Conservation (phyloP, 1,139 yeast species). For the Schwanniomyces etchellsii region DNA sequence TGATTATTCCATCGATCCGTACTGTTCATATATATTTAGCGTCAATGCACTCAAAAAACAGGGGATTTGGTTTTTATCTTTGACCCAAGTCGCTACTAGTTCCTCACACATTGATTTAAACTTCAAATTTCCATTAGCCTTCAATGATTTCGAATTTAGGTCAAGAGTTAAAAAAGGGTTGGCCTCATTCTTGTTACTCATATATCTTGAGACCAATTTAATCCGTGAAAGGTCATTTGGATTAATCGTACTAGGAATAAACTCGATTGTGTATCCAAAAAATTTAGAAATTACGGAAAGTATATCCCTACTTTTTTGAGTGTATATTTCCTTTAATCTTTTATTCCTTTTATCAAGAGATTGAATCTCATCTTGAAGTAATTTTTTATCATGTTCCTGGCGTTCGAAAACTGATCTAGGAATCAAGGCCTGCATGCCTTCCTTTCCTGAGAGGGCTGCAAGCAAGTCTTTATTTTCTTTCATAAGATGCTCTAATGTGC, state of each 20-base stretch:
- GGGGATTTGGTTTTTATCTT: slow-evolving; percentile 66
- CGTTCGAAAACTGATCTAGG: slow-evolving; percentile 67
- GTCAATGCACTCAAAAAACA: slow-evolving; percentile 77
- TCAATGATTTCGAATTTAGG: slow-evolving; percentile 28
- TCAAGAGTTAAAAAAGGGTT: slow-evolving; percentile 35
- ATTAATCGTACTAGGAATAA: slow-evolving; percentile 56
- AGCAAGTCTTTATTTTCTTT: slow-evolving; percentile 59
- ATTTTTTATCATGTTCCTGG: slow-evolving; percentile 48
- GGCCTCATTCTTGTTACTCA: slow-evolving; percentile 12
- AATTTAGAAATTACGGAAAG: slow-evolving; percentile 63
- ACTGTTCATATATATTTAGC: slow-evolving; percentile 51
- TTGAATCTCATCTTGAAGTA: slow-evolving; percentile 44
- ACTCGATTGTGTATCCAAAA: slow-evolving; percentile 72
- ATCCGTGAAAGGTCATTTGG: slow-evolving; percentile 45
- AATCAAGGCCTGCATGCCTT: slow-evolving; percentile 18
- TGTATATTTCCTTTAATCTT: slow-evolving; percentile 59
- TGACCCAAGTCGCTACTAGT: slow-evolving; percentile 61
- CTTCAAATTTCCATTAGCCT: slow-evolving; percentile 38
- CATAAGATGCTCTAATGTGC: slow-evolving; percentile 45
- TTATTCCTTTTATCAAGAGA: slow-evolving; percentile 51
- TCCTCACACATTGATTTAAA: slow-evolving; percentile 49
- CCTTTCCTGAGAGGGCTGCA: slow-evolving; percentile 13
- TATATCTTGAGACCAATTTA: slow-evolving; percentile 57
- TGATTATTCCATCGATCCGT: too few relatives aligned
- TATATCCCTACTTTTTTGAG: slow-evolving; percentile 71